Conservation (phyloP, 768 basidiomycete genomes). For the Leccinum pellstonianum region DNA sequence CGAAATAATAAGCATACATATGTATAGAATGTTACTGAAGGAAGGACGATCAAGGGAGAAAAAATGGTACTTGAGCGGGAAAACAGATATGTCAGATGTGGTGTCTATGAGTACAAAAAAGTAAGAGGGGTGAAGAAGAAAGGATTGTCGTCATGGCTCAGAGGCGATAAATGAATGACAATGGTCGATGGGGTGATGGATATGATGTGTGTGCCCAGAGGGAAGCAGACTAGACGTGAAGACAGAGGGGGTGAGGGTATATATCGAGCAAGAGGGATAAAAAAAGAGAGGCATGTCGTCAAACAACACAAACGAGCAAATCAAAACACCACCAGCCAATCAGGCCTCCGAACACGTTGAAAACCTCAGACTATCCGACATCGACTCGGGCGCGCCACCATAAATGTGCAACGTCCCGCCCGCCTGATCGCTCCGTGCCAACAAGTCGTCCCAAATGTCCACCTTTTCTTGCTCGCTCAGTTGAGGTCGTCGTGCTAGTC, state of each 20-base stretch:
- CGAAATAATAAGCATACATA: neutral
- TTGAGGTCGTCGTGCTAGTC: constrained; percentile 33
- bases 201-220: neutral
- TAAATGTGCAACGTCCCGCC: constrained; percentile 69
- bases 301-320: neutral
- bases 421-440: constrained; percentile 63
- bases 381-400: constrained; percentile 33
- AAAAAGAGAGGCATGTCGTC: neutral
- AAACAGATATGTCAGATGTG: neutral
- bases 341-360: constrained; percentile 31
- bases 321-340: neutral
- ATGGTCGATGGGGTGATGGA: neutral
- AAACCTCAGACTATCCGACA: constrained; percentile 44
- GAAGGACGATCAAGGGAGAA: neutral
- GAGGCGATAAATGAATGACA: neutral
- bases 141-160: neutral
- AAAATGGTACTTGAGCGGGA: neutral
- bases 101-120: neutral
- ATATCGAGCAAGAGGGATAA: neutral
- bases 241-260: neutral
- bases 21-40: neutral
- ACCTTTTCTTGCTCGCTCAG: constrained; percentile 71
- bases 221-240: neutral
- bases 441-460: constrained; percentile 65
- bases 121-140: neutral